These are phyloP conservation scores for Fusarium camptoceras DNA, from an alignment of 2,329 filamentous ascomycete species.

Conservation along the genomic window DNA sequence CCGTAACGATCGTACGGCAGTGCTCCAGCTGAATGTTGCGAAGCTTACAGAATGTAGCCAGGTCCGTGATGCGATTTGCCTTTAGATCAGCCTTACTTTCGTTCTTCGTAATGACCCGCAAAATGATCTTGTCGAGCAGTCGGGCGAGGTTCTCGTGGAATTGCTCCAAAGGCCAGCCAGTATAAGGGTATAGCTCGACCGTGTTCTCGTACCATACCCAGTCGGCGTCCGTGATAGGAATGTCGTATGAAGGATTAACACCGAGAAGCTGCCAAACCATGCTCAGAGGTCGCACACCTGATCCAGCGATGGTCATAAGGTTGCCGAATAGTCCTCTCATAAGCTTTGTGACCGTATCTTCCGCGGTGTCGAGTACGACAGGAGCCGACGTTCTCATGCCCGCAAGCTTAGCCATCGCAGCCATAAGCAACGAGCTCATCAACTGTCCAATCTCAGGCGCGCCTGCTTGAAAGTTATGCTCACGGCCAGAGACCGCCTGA, in stretches of 20 bases:
- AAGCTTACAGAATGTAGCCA: constrained; percentile 12
- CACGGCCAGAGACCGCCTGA: background rate
- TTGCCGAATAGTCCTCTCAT: constrained; percentile 22
- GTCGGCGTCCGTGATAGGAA: background rate
- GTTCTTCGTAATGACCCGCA: constrained; percentile 11
- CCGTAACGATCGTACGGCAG: constrained; percentile 5
- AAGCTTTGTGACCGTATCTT: constrained; percentile 8
- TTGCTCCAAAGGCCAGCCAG: constrained; percentile 12
- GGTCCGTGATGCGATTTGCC: background rate
- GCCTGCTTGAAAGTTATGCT: background rate
- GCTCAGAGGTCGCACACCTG: constrained; percentile 12
- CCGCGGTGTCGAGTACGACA: constrained; percentile 2
- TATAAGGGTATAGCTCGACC: constrained; percentile 20
- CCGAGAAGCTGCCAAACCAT: constrained; percentile 27
- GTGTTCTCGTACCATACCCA: constrained; percentile 27
- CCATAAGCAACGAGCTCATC: constrained; percentile 25
- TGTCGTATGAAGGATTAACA: background rate
- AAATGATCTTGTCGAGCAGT: constrained; percentile 27
- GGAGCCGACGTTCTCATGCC: constrained; percentile 6
- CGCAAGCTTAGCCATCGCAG: constrained; percentile 19
- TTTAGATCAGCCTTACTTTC: constrained; percentile 3
- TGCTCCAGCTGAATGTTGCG: constrained; percentile 24
- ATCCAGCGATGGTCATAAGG: constrained; percentile 18
- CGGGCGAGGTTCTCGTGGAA: constrained; percentile 6
- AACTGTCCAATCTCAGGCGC: constrained; percentile 11